Base-by-base conservation (phyloP, 2,329 filamentous ascomycete species). In the Gnomoniopsis smithogilvyi region DNA sequence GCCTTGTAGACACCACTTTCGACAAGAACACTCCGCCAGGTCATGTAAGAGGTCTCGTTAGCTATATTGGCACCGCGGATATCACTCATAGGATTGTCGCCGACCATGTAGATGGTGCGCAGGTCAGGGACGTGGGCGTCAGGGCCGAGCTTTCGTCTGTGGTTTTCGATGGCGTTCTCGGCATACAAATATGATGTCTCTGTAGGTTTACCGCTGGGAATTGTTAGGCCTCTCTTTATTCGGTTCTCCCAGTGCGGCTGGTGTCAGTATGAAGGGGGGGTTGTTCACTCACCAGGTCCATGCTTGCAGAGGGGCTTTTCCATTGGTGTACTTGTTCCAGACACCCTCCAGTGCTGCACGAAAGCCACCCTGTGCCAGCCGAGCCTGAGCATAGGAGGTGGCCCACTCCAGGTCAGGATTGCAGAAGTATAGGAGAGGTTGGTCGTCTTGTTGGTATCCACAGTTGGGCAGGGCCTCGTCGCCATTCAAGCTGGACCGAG, bases 391-490 rank as follows among this genome's bases (percentile, higher is more conserved):
- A 67, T 90, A 88, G 21, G 82, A 80, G 1, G 86, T 84, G 3
- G 86, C 85, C 87, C 87, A 91, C 69, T 84, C 80, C 36, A 91
- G 73, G 69, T 92, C 88, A 0, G 87, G 85, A 67, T 91, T 91
- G 21, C 82, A 87, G 72, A 89, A 91, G 72, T 84, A 90, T 1
- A 91, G 70, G 14, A 74, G 74, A 0, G 89, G 87, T 67, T 90
- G 88, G 2, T 76, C 78, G 66, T 90, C 86, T 64, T 86, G 83
- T 58, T 67, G 67, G 53, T 68, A 74, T 7, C 72, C 72, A 51
- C 64, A 41, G 61, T 73, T 72, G 0, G 64, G 64, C 1, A 73
- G 65, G 11, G 38, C 51, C 2, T 41, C 3, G 46, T 70, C 74
- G 49, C 82, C 82, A 66, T 90, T 90, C 67, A 83, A 84, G 6